Conservation (phyloP, 164 flowering plant genomes). For the Tinospora cordifolia region DNA sequence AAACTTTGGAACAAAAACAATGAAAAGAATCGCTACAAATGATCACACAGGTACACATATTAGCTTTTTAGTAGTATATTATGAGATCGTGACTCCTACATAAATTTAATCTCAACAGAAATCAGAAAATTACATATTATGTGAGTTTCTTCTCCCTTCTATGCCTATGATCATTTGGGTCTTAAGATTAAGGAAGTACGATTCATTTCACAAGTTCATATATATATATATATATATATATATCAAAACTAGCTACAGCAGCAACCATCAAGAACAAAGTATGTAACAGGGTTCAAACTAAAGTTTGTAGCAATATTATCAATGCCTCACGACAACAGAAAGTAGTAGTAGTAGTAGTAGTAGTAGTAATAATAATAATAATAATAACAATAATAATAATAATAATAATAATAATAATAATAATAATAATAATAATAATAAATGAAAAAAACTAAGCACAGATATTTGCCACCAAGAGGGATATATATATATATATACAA, state of each 20-base stretch:
- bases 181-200: not conserved
- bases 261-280: not conserved
- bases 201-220: not conserved
- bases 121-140: not conserved
- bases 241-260: not conserved
- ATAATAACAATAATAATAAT: no score
- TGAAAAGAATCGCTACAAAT: not conserved
- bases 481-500: not conserved
- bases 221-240: not conserved
- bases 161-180: not conserved
- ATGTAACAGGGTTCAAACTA: not conserved
- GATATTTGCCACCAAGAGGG: not conserved
- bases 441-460: no score
- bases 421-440: no score
- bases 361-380: no score
- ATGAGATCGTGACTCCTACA: no score
- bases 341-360: no score
- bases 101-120: not conserved
- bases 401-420: no score
- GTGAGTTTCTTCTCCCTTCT: not conserved
- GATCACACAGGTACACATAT: not conserved
- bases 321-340: not conserved
- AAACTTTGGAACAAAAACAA: not conserved
- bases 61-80: no score
- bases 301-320: not conserved